phyloP scores from a whole-genome alignment of 108 stramenopile genomes.

The Skeletonema marinoi region DNA sequence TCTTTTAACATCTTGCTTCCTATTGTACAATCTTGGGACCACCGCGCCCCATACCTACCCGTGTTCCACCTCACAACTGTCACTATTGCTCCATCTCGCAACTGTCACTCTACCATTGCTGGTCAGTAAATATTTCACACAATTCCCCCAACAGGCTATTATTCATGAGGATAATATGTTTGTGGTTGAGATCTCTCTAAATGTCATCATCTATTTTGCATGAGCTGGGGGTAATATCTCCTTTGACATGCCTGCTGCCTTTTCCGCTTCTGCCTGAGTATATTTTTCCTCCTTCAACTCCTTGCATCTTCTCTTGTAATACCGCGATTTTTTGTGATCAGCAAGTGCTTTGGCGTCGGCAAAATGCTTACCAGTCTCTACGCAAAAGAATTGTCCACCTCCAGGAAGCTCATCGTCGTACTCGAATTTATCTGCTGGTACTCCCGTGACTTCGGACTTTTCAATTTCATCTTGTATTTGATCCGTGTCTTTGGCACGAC shows the following conservation, averaged over 20 bases:
- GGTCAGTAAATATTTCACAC: background rate
- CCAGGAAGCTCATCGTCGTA: slow-evolving; percentile 97
- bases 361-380: slow-evolving; percentile 95
- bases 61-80: background rate
- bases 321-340: slow-evolving; percentile 92
- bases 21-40: background rate
- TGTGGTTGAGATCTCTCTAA: background rate
- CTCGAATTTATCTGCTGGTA: slow-evolving; percentile 64
- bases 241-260: slow-evolving; percentile 88
- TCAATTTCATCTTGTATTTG: slow-evolving; percentile 97
- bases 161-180: background rate
- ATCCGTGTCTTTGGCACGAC: slow-evolving; percentile 92
- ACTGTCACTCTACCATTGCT: background rate
- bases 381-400: slow-evolving; percentile 97
- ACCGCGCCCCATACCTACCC: too few relatives aligned
- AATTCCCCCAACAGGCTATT: background rate
- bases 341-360: slow-evolving; percentile 86
- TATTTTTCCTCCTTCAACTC: slow-evolving; percentile 92
- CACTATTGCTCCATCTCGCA: background rate
- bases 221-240: slow-evolving; percentile 89
- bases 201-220: slow-evolving; percentile 28
- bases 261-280: slow-evolving; percentile 76
- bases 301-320: slow-evolving; percentile 88
- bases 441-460: slow-evolving; percentile 70
- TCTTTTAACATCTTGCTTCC: background rate